phyloP scores from a whole-genome alignment of 2,329 filamentous ascomycete genomes.

The Colletotrichum sp. region DNA sequence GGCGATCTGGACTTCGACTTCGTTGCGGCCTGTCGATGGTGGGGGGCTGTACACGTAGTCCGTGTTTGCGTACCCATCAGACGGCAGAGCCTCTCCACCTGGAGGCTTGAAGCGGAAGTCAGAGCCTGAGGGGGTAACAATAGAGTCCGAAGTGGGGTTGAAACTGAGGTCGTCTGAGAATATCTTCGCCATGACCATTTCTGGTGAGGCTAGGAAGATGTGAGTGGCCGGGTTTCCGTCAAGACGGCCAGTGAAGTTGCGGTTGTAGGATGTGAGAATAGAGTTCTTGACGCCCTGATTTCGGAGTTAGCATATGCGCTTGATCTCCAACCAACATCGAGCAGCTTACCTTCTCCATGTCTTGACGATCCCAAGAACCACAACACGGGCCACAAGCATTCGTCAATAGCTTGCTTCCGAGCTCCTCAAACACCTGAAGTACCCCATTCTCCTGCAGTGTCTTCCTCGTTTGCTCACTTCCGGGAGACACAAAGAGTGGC shows the following conservation, averaged over 20 bases:
- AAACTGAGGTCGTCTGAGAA: slow-evolving; percentile 75
- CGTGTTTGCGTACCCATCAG: slow-evolving; percentile 23
- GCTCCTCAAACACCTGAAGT: slow-evolving; percentile 76
- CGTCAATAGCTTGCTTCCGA: slow-evolving; percentile 75
- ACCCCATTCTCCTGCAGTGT: slow-evolving; percentile 74
- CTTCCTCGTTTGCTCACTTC: slow-evolving; percentile 76
- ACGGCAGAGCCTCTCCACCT: slow-evolving; percentile 68
- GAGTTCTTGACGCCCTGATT: slow-evolving; percentile 68
- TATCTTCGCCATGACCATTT: slow-evolving; percentile 75
- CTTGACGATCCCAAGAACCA: slow-evolving; percentile 74
- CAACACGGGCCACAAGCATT: slow-evolving; percentile 75
- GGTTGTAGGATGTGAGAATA: slow-evolving; percentile 82
- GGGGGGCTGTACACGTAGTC: slow-evolving; percentile 67
- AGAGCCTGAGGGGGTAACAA: slow-evolving; percentile 71
- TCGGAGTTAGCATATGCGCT: not conserved
- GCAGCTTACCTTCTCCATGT: slow-evolving; percentile 60
- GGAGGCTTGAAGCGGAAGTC: slow-evolving; percentile 74
- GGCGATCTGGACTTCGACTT: slow-evolving; percentile 69
- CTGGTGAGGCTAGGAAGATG: slow-evolving; percentile 77
- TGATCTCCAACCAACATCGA: not conserved
- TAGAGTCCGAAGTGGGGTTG: slow-evolving; percentile 73
- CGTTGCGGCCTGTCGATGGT: not conserved
- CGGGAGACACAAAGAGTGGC: slow-evolving; percentile 77
- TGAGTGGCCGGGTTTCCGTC: slow-evolving; percentile 81
- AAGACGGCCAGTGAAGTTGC: slow-evolving; percentile 83